Evolutionary conservation across 805 yeast species (phyloP).

Genomic region (Ogataea dorogensis): DNA sequence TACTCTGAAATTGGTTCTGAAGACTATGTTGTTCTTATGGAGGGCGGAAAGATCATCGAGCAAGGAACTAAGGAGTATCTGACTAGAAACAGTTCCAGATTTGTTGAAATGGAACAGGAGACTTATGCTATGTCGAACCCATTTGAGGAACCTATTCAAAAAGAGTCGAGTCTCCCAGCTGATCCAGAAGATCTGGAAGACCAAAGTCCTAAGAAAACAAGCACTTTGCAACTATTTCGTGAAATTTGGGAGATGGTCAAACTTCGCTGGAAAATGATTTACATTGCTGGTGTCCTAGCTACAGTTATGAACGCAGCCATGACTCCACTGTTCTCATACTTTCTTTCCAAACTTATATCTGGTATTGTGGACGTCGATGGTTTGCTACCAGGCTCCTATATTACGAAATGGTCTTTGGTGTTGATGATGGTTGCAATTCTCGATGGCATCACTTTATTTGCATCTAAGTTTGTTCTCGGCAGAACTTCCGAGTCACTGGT

Average conservation of each 20-base stretch:
- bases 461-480: slow-evolving; percentile 49
- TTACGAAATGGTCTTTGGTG: slow-evolving; percentile 64
- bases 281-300: slow-evolving; percentile 50
- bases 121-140: neutral
- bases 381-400: slow-evolving; percentile 27
- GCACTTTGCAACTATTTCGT: neutral
- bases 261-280: slow-evolving; percentile 14
- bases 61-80: slow-evolving; percentile 6
- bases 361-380: slow-evolving; percentile 55
- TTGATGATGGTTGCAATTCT: slow-evolving; percentile 59
- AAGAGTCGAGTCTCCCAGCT: neutral
- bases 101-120: neutral
- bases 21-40: slow-evolving; percentile 60
- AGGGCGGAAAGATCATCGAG: slow-evolving; percentile 12
- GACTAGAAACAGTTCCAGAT: neutral
- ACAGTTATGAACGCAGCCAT: slow-evolving; percentile 59
- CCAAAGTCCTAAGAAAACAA: slow-evolving; percentile 7
- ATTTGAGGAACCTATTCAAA: neutral
- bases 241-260: slow-evolving; percentile 12
- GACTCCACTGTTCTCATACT: slow-evolving; percentile 76
- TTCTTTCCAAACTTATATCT: slow-evolving; percentile 65
- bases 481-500: slow-evolving; percentile 71
- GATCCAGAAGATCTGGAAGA: slow-evolving; percentile 11
- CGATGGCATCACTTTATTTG: slow-evolving; percentile 59
- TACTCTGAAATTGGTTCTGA: slow-evolving; percentile 49